A percentile compares a stretch with the other conserved stretches of the same genome.
phyloP scores from a whole-genome alignment of 768 basidiomycete species.

The Psilocybe subaeruginosa region DNA sequence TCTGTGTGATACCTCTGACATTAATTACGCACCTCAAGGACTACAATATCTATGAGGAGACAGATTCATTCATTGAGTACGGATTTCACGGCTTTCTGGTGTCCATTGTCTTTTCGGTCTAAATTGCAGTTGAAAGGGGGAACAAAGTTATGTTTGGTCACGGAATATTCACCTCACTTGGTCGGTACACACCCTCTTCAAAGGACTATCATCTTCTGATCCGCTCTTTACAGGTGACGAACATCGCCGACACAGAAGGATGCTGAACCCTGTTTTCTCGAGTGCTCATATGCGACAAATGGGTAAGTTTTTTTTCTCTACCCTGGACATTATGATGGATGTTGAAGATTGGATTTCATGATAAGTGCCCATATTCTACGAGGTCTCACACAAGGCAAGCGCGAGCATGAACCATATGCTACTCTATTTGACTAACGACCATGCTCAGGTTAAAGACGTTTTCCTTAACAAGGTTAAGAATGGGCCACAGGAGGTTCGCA shows the following conservation, averaged over 20 bases:
- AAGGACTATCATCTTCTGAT: background rate
- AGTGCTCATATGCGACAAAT: constrained; percentile 41
- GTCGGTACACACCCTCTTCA: constrained; percentile 7
- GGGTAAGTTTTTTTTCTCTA: constrained; percentile 22
- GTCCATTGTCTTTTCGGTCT: background rate
- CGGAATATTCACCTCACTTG: constrained; percentile 29
- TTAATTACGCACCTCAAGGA: constrained; percentile 23
- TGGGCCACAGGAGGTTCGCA: constrained; percentile 35
- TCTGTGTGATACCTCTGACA: too few relatives aligned
- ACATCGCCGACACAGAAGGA: constrained; percentile 43
- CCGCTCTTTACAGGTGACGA: constrained; percentile 34
- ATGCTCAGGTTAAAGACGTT: constrained; percentile 27
- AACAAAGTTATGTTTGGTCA: constrained; percentile 27
- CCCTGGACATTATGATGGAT: background rate
- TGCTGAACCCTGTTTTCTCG: constrained; percentile 49
- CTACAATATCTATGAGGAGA: constrained; percentile 31
- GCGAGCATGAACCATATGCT: background rate
- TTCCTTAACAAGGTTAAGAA: constrained; percentile 25
- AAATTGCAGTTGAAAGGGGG: constrained; percentile 1
- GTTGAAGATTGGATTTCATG: background rate
- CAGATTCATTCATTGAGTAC: constrained; percentile 25
- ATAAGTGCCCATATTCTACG: constrained; percentile 36
- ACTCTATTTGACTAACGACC: background rate
- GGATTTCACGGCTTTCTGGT: background rate
- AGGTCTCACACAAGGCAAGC: constrained; percentile 31